Conservation (phyloP, 805 yeast species). For the Barnettozyma sucrosica region DNA sequence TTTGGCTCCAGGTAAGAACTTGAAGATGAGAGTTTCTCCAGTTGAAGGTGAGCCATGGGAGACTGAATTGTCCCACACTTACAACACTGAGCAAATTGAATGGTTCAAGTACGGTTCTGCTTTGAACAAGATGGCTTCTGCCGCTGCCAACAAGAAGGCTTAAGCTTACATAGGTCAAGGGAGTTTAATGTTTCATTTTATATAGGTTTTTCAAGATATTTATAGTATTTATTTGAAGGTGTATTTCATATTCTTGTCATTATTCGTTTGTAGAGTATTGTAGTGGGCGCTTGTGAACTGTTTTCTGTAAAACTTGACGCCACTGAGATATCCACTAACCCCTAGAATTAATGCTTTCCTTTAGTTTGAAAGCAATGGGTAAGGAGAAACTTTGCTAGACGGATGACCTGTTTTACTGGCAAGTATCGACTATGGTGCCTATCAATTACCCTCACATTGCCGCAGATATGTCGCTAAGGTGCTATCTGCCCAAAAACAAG, state of each 20-base stretch:
- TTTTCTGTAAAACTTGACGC: too few species aligned
- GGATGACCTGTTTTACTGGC: too few species aligned
- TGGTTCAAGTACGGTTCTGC: conserved; percentile 99
- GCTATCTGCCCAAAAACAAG: too few species aligned
- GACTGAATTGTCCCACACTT: conserved; percentile 90
- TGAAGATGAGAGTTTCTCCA: conserved; percentile 70
- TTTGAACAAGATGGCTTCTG: conserved; percentile 85
- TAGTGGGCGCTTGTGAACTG: too few species aligned
- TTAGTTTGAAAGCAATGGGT: too few species aligned
- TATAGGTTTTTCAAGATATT: conserved; percentile 4
- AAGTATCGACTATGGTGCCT: too few species aligned
- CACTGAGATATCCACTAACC: too few species aligned
- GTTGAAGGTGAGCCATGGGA: conserved; percentile 80
- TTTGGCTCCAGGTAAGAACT: conserved; percentile 89
- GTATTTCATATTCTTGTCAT: conserved; percentile 3
- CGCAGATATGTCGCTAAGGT: too few species aligned
- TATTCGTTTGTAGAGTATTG: neutral
- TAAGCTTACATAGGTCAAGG: neutral
- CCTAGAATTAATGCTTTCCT: too few species aligned
- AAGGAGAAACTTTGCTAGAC: too few species aligned
- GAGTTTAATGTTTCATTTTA: conserved; percentile 1
- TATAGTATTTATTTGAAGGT: conserved; percentile 3
- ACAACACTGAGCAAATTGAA: conserved; percentile 93
- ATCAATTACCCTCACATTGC: too few species aligned
- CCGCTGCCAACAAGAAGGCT: conserved; percentile 14